Conservation (phyloP, 768 basidiomycete species). For the Agaricus subrufescens region DNA sequence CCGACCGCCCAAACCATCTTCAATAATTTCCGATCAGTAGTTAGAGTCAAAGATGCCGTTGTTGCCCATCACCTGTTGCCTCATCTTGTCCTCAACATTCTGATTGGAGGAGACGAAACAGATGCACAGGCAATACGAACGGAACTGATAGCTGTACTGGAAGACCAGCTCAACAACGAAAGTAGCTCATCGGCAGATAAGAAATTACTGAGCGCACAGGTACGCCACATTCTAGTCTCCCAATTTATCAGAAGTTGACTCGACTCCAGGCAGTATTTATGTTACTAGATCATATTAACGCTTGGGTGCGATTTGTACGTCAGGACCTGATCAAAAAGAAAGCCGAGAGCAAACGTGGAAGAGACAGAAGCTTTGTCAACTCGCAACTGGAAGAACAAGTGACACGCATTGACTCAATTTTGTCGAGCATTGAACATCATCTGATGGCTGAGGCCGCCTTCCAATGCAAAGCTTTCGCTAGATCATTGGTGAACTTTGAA, state of each 20-base stretch:
- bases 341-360: constrained; percentile 44
- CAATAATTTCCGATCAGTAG: constrained; percentile 67
- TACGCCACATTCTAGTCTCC: constrained; percentile 23
- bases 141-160: constrained; percentile 78
- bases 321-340: constrained; percentile 54
- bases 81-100: constrained; percentile 82
- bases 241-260: not conserved
- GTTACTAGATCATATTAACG: constrained; percentile 91
- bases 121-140: constrained; percentile 60
- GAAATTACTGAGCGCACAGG: constrained; percentile 91
- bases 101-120: constrained; percentile 67
- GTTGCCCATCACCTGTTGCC: constrained; percentile 91
- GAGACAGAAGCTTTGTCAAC: constrained; percentile 26
- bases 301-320: constrained; percentile 77
- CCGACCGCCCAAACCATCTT: constrained; percentile 66
- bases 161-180: constrained; percentile 73
- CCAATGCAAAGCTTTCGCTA: constrained; percentile 90
- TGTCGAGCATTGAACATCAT: constrained; percentile 79
- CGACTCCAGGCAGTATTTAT: constrained; percentile 79
- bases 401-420: constrained; percentile 68
- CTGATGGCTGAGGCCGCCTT: constrained; percentile 93
- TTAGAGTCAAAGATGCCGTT: constrained; percentile 87
- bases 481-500: constrained; percentile 94
- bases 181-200: constrained; percentile 68
- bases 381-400: constrained; percentile 55